phyloP scores from a whole-genome alignment of 306 rosid genomes.

The Delonix regia region DNA sequence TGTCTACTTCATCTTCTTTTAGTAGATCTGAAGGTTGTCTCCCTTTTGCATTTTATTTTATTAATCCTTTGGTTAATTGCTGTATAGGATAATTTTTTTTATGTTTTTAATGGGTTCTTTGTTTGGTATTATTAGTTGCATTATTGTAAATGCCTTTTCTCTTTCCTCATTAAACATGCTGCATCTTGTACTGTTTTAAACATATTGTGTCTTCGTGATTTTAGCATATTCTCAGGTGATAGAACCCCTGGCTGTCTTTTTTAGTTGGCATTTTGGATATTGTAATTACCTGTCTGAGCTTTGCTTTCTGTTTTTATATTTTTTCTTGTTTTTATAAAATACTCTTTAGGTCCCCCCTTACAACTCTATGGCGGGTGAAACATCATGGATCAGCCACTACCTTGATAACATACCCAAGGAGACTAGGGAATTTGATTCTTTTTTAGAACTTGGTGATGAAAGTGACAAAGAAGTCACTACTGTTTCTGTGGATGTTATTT shows the following conservation, averaged over 20 bases:
- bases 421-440: constrained; percentile 53
- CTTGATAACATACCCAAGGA: constrained; percentile 52
- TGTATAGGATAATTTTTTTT: constrained; percentile 2
- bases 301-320: background rate
- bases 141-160: background rate
- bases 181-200: constrained; percentile 4
- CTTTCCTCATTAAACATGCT: constrained; percentile 22
- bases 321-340: background rate
- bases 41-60: background rate
- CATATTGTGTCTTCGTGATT: constrained; percentile 13
- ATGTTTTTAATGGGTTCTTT: background rate
- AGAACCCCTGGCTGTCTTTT: constrained; percentile 9
- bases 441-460: constrained; percentile 61
- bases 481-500: constrained; percentile 60
- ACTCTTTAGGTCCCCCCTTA: constrained; percentile 42
- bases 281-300: background rate
- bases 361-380: constrained; percentile 72
- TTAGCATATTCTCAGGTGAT: constrained; percentile 20
- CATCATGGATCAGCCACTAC: constrained; percentile 74
- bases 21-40: constrained; percentile 7
- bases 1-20: background rate
- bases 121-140: constrained; percentile 1
- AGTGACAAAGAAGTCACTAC: constrained; percentile 57
- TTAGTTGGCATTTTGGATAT: constrained; percentile 23
- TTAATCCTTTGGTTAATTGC: background rate